phyloP scores from a whole-genome alignment of 129 eudicot species.

The Deinandra increscens region DNA sequence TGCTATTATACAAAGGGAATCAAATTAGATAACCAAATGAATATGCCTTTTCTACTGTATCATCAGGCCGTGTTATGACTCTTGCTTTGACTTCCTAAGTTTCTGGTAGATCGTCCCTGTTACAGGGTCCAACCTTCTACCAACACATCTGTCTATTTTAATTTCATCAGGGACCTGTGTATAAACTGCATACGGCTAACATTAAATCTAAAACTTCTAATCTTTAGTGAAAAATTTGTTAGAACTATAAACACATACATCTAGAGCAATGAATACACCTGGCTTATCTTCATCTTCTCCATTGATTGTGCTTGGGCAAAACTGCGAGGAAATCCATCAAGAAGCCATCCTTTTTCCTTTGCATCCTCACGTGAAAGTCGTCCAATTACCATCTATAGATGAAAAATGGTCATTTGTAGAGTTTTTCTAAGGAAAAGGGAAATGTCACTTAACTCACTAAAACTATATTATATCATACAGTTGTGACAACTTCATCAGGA shows the following conservation, averaged over 20 bases:
- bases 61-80: conserved; percentile 91
- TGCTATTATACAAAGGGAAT: not conserved
- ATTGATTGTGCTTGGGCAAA: conserved; percentile 81
- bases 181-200: conserved; percentile 10
- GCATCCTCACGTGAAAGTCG: conserved; percentile 75
- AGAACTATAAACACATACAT: conserved; percentile 48
- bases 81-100: conserved; percentile 75
- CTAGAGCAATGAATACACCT: conserved; percentile 68
- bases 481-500: conserved; percentile 94
- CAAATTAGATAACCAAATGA: conserved; percentile 9
- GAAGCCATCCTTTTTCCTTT: conserved; percentile 93
- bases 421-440: not conserved
- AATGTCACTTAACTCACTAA: conserved; percentile 1
- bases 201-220: not conserved
- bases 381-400: conserved; percentile 77
- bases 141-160: conserved; percentile 94
- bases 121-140: conserved; percentile 93
- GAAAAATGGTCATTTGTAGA: not conserved
- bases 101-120: conserved; percentile 93
- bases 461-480: conserved; percentile 44
- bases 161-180: conserved; percentile 93
- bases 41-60: conserved; percentile 86
- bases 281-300: conserved; percentile 80
- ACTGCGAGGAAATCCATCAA: conserved; percentile 94
- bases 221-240: not conserved